These are phyloP conservation scores for Tillandsia fasciculata DNA, from an alignment of 176 grass and related monocot species.

Conservation along the genomic window DNA sequence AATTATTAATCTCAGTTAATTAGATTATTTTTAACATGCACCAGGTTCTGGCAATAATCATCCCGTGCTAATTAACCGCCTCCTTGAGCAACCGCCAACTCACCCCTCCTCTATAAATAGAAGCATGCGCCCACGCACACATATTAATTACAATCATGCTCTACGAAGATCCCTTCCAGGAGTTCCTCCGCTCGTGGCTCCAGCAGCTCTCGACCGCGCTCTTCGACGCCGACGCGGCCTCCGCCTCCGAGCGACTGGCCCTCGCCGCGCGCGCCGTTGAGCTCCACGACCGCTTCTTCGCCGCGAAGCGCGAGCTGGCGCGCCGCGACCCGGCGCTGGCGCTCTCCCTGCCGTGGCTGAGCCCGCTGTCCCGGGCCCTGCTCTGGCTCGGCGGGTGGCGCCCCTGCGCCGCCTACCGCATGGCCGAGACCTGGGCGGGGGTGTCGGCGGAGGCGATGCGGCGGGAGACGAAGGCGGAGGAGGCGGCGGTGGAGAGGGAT, in stretches of 20 bases:
- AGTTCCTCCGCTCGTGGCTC: slow-evolving; percentile 12
- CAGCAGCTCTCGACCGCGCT: background rate
- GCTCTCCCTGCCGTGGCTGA: slow-evolving; percentile 12
- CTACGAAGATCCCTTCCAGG: slow-evolving; percentile 9
- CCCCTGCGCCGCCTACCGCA: slow-evolving; percentile 8
- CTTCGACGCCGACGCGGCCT: background rate
- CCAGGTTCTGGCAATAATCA: no score
- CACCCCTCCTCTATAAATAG: background rate
- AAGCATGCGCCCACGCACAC: background rate
- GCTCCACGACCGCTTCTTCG: slow-evolving; percentile 7
- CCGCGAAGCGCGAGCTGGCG: background rate
- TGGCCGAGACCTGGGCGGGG: background rate
- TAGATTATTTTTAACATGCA: no score
- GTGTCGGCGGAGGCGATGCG: slow-evolving; percentile 11
- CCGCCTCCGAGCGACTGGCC: background rate
- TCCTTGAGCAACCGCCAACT: background rate
- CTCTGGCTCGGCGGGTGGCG: slow-evolving; percentile 28
- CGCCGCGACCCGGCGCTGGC: slow-evolving; percentile 6
- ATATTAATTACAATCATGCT: background rate
- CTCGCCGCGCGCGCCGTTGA: background rate
- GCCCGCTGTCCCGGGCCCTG: background rate
- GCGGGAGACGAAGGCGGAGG: background rate
- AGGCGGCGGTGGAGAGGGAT: slow-evolving; percentile 16
- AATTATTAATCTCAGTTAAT: no score
- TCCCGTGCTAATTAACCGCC: background rate